Percentiles rank a stretch among this genome's conserved stretches.
Conservation (phyloP, 495 filamentous ascomycete genomes). For the Apiosordaria backusii region DNA sequence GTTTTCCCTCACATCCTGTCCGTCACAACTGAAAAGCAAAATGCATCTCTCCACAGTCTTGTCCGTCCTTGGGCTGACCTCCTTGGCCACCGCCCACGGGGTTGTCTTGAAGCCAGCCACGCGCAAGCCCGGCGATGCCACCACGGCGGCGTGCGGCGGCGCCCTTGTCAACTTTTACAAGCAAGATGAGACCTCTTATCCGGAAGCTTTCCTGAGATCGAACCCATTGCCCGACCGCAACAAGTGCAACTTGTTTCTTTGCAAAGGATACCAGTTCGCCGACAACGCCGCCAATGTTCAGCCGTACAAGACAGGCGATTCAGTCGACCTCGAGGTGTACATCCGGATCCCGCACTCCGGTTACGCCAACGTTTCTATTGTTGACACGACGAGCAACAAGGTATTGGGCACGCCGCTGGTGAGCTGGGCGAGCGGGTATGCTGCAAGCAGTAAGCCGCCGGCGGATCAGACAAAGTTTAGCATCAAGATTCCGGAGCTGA, state of each 20-base stretch:
- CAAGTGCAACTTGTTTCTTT: conserved; percentile 63
- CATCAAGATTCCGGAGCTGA: conserved; percentile 59
- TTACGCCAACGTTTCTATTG: conserved; percentile 65
- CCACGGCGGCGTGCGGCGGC: conserved; percentile 57
- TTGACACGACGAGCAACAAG: conserved; percentile 58
- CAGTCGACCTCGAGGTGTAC: conserved; percentile 55
- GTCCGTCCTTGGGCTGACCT: conserved; percentile 46
- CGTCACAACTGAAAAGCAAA: too few species aligned
- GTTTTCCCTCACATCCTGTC: background rate
- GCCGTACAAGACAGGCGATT: conserved; percentile 57
- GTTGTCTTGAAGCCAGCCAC: conserved; percentile 56
- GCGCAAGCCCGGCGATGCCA: conserved; percentile 59
- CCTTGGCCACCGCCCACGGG: conserved; percentile 58
- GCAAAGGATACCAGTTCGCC: conserved; percentile 68
- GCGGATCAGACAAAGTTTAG: conserved; percentile 60
- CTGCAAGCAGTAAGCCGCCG: conserved; percentile 52
- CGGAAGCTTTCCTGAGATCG: conserved; percentile 62
- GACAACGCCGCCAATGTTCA: conserved; percentile 67
- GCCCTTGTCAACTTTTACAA: conserved; percentile 59
- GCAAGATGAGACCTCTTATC: conserved; percentile 63
- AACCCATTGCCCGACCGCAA: conserved; percentile 48
- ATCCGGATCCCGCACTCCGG: conserved; percentile 64
- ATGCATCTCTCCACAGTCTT: conserved; percentile 18
- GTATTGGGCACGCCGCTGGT: conserved; percentile 55
- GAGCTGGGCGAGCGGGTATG: conserved; percentile 49